A percentile compares a stretch with the other conserved stretches of the same genome.
phyloP scores from a whole-genome alignment of 192 early-diverging fungal species.

The Entophlyctis luteolus region DNA sequence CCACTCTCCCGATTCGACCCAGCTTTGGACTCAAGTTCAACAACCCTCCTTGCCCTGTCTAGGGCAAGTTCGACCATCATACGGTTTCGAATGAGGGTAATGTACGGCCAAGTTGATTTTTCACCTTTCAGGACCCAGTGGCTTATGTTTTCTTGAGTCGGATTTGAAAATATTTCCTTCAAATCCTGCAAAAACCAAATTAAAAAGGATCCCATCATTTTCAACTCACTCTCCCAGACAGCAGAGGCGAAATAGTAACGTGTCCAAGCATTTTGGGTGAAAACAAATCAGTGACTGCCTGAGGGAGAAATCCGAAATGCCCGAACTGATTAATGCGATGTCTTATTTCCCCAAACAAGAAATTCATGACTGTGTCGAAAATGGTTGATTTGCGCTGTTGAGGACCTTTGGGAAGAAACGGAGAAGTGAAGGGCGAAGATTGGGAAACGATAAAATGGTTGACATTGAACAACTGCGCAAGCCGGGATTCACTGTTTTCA shows the following conservation, averaged over 20 bases:
- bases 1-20: no score
- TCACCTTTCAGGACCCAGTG: slow-evolving; percentile 79
- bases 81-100: slow-evolving; percentile 65
- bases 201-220: neutral
- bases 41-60: slow-evolving; percentile 30
- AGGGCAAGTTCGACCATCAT: slow-evolving; percentile 68
- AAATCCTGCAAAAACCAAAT: slow-evolving; percentile 49
- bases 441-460: slow-evolving; percentile 82
- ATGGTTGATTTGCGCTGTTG: slow-evolving; percentile 20
- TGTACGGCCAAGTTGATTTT: slow-evolving; percentile 70
- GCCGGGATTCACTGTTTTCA: slow-evolving; percentile 29
- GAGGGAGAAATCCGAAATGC: slow-evolving; percentile 57
- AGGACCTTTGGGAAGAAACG: slow-evolving; percentile 55
- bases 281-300: slow-evolving; percentile 51
- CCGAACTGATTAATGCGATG: slow-evolving; percentile 62
- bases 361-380: slow-evolving; percentile 40
- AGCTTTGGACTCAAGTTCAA: no score
- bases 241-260: slow-evolving; percentile 64
- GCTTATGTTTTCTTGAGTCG: slow-evolving; percentile 56
- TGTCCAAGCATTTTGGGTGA: slow-evolving; percentile 64
- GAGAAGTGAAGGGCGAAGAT: slow-evolving; percentile 66
- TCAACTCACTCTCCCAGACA: slow-evolving; percentile 43
- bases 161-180: slow-evolving; percentile 64
- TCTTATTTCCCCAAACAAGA: slow-evolving; percentile 57
- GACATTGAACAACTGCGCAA: slow-evolving; percentile 77